These are phyloP conservation scores for Luffa acutangula DNA, from an alignment of 306 rosid genomes.

Conservation along the genomic window DNA sequence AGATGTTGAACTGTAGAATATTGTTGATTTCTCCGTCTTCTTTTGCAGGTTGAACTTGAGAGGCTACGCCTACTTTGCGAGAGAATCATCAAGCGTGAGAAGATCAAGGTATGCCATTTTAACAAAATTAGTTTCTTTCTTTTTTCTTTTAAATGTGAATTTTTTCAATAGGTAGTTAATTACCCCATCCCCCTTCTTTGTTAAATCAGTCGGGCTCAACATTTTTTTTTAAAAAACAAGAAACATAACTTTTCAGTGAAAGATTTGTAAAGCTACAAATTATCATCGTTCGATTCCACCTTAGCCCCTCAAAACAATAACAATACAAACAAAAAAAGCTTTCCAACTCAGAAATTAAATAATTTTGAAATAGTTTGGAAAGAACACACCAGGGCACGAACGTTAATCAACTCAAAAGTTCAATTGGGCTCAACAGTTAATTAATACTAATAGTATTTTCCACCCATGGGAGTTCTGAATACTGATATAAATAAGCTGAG, in stretches of 20 bases:
- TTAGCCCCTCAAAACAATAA: neutral
- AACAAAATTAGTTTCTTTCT: neutral
- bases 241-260: neutral
- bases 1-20: neutral
- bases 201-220: neutral
- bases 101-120: conserved; percentile 56
- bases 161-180: neutral
- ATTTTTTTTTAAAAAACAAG: too few species aligned
- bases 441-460: neutral
- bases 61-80: conserved; percentile 92
- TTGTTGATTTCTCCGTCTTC: neutral
- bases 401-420: neutral
- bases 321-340: neutral
- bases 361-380: neutral
- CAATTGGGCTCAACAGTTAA: neutral
- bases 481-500: neutral
- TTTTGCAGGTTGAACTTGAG: conserved; percentile 86
- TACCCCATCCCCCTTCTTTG: neutral
- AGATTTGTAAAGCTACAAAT: neutral
- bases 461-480: neutral
- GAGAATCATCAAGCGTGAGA: conserved; percentile 90
- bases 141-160: too few species aligned
- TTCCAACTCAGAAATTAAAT: neutral
- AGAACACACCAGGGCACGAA: neutral
- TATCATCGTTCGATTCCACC: neutral